Evolutionary conservation across 208 protist species (phyloP).

Genomic region (Acanthamoeba lenticulata): DNA sequence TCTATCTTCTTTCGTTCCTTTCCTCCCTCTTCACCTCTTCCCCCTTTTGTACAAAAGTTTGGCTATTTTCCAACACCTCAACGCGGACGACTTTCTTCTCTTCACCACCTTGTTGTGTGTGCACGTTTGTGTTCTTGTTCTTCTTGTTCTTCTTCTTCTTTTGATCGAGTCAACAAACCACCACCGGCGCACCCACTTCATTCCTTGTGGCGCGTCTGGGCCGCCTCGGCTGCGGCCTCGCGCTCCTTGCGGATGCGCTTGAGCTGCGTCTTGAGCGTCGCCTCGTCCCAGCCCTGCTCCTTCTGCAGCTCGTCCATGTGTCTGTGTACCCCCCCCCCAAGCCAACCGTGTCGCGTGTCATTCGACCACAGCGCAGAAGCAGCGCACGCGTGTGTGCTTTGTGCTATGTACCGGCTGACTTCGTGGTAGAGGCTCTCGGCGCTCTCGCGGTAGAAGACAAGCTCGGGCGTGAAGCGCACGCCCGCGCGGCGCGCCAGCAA

Average conservation of each 20-base stretch:
- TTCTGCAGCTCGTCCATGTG: slow-evolving; percentile 32
- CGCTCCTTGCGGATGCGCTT: slow-evolving; percentile 40
- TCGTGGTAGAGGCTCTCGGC: slow-evolving; percentile 49
- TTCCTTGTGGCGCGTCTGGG: no score
- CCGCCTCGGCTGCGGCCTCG: neutral
- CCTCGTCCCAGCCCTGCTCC: slow-evolving; percentile 22
- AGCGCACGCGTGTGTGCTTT: neutral
- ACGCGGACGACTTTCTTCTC: neutral
- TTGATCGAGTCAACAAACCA: no score
- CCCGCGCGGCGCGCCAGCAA: neutral
- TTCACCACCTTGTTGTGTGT: neutral
- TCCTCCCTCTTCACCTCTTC: neutral
- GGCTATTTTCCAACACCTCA: neutral
- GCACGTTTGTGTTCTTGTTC: neutral
- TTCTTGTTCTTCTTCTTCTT: neutral
- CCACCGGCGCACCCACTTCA: no score
- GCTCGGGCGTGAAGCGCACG: neutral
- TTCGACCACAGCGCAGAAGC: neutral
- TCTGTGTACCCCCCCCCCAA: neutral
- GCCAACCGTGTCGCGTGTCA: neutral
- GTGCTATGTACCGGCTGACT: neutral
- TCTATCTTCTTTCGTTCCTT: neutral
- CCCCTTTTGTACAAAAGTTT: neutral
- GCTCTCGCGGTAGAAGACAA: slow-evolving; percentile 52
- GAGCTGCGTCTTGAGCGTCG: slow-evolving; percentile 1